Conservation (phyloP, 2,329 filamentous ascomycete genomes). For the Aureobasidium sp. region DNA sequence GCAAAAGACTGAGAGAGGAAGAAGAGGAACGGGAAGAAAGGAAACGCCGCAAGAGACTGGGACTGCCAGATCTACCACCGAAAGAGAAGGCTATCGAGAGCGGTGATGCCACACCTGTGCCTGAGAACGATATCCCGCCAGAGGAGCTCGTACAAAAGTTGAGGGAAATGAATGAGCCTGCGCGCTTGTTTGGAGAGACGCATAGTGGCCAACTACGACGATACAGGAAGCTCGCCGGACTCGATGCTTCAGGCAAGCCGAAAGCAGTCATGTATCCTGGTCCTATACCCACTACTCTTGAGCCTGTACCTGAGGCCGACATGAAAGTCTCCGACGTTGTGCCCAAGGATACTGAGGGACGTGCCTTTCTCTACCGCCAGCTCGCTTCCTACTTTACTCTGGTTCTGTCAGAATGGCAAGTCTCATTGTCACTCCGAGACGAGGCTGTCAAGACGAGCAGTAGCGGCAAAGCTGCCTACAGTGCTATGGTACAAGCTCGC, state of each 20-base stretch:
- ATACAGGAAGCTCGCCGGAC: constrained; percentile 53
- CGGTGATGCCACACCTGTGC: constrained; percentile 23
- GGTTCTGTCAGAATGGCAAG: constrained; percentile 83
- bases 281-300: constrained; percentile 79
- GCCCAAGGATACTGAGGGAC: constrained; percentile 56
- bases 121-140: constrained; percentile 55
- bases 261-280: constrained; percentile 53
- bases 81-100: constrained; percentile 42
- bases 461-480: constrained; percentile 73
- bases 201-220: constrained; percentile 63
- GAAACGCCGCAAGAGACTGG: constrained; percentile 65
- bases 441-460: constrained; percentile 60
- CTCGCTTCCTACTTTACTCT: constrained; percentile 94
- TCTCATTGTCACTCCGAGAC: constrained; percentile 59
- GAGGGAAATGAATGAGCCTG: constrained; percentile 66
- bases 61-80: constrained; percentile 64
- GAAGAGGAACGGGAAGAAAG: constrained; percentile 68
- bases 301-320: constrained; percentile 72
- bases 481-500: constrained; percentile 77
- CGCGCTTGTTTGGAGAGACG: constrained; percentile 71
- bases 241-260: constrained; percentile 18
- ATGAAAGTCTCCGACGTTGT: constrained; percentile 71
- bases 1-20: constrained; percentile 60
- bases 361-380: constrained; percentile 73
- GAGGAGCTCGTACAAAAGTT: constrained; percentile 63